Percentiles rank a stretch among this genome's conserved stretches.
Evolutionary conservation across 306 rosid species (phyloP).

Genomic region (Glycine soja): DNA sequence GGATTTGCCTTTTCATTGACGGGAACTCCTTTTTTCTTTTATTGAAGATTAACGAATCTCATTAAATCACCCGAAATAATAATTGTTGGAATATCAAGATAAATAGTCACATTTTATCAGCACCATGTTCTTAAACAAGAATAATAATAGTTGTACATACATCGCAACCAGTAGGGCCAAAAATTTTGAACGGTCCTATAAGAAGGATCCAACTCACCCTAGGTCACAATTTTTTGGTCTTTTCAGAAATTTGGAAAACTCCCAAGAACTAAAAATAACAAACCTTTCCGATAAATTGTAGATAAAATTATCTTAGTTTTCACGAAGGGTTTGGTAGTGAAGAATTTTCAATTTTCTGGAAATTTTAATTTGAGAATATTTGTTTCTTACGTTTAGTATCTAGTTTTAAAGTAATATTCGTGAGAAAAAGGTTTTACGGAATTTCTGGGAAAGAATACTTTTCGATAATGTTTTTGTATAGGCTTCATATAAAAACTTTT

Average conservation of each 20-base stretch:
- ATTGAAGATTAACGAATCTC: slow-evolving; percentile 32
- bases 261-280: too few relatives aligned
- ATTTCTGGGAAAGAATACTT: too few relatives aligned
- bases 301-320: too few relatives aligned
- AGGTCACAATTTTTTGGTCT: not conserved
- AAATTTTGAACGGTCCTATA: slow-evolving; percentile 1
- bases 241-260: not conserved
- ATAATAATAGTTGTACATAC: not conserved
- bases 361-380: too few relatives aligned
- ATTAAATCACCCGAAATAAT: slow-evolving; percentile 16
- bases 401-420: too few relatives aligned
- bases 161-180: not conserved
- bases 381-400: too few relatives aligned
- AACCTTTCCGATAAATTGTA: too few relatives aligned
- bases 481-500: too few relatives aligned
- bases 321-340: too few relatives aligned
- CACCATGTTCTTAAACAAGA: not conserved
- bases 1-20: slow-evolving; percentile 29
- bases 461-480: too few relatives aligned
- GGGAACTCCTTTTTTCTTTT: slow-evolving; percentile 40
- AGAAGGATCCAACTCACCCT: not conserved
- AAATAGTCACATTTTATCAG: not conserved
- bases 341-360: too few relatives aligned
- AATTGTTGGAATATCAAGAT: not conserved
- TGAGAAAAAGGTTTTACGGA: too few relatives aligned